Evolutionary conservation across 306 rosid genomes (phyloP).

Genomic region (Cajanus cajan): DNA sequence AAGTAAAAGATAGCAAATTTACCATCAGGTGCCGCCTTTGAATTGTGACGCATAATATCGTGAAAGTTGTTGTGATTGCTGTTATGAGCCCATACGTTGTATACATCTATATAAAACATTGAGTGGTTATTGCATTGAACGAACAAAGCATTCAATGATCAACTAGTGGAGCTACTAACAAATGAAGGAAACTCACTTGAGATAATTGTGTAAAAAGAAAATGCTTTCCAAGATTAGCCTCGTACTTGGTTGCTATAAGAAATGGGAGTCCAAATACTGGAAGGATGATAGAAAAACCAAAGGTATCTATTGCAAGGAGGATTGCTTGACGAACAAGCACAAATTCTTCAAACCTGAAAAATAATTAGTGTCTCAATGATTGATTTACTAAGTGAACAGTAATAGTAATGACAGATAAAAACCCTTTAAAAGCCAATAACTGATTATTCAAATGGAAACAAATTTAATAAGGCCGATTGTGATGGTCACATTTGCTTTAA

Average conservation of each 20-base stretch:
- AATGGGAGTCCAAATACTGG: conserved; percentile 81
- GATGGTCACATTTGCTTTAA: background rate
- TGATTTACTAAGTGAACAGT: conserved; percentile 5
- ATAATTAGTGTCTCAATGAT: conserved; percentile 13
- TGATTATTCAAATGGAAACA: conserved; percentile 3
- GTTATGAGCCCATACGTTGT: conserved; percentile 67
- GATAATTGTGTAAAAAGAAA: conserved; percentile 53
- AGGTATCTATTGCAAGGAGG: conserved; percentile 82
- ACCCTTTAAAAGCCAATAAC: conserved; percentile 17
- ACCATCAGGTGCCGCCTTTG: conserved; percentile 99
- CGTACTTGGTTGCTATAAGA: conserved; percentile 54
- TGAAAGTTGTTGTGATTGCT: conserved; percentile 62
- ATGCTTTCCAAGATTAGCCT: conserved; percentile 38
- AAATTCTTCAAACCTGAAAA: conserved; percentile 92
- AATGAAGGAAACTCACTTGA: conserved; percentile 57
- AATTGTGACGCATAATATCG: conserved; percentile 76
- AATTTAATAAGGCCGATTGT: background rate
- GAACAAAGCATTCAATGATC: conserved; percentile 28
- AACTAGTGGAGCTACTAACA: background rate
- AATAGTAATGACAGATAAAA: background rate
- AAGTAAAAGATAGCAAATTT: background rate
- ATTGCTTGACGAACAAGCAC: conserved; percentile 80
- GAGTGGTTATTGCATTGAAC: conserved; percentile 10
- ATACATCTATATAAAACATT: conserved; percentile 55
- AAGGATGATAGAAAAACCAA: conserved; percentile 87